Evolutionary conservation across 768 basidiomycete species (phyloP), one percentile per base, ranked within the genome.

Genomic region (Cystobasidium tubakii): DNA sequence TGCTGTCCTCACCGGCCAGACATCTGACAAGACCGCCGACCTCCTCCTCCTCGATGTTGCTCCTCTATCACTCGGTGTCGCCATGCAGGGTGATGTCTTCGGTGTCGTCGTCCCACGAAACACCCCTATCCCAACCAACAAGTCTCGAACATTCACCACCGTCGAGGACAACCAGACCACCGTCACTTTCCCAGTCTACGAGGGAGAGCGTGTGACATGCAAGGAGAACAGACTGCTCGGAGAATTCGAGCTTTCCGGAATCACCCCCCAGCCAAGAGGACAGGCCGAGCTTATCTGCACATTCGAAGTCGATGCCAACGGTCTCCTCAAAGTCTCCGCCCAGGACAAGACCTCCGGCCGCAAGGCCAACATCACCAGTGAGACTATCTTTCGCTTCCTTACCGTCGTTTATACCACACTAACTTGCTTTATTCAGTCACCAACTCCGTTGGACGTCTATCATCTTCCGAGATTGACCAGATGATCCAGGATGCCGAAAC

Each of bases 101-200:
- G 96, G 96, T 85, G 90, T 97, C 76, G 96, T 99, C 80, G 93
- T 99, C 79, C 95, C 95, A 81, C 90, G 96, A 79, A 99, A 99
- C 86, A 98, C 96, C 77, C 92, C 95, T 79, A 98, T 99, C 83
- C 96, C 96, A 73, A 93, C 95, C 82, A 98, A 94, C 88, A 99
- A 98, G 85, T 94, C 92, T 44, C 87, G 96, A 81, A 91, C 90
- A 64, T 99, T 99, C 87, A 99, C 96, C 78, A 99, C 96, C 69
- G 96, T 99, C 77, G 96, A 99, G 87, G 96, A 99, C 86, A 99
- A 98, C 86, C 96, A 98, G 84, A 99, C 96, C 75, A 95, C 91
- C 75, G 96, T 99, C 84, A 97, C 95, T 77, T 99, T 98, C 92
- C 96, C 96, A 79, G 96, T 99, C 55, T 98, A 99, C 84, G 96